Base-by-base conservation (phyloP, 2,329 filamentous ascomycete species). In the Monilinia laxa region DNA sequence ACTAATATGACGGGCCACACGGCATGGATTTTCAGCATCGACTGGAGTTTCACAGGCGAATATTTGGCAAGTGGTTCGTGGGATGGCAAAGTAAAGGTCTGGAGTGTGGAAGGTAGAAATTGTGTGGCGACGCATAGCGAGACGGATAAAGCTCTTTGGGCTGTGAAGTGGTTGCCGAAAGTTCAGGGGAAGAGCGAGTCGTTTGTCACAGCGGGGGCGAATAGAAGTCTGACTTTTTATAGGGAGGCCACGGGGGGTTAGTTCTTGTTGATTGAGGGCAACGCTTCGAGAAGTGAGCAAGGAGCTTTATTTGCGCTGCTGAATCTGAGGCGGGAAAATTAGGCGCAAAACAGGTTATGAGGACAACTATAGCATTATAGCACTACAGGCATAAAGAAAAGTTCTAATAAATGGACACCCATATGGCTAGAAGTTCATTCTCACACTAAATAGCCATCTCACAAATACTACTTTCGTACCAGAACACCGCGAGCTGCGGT, bases 81-180 rank as follows among this genome's bases (percentile, higher is more conserved):
- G 77, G 93, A 98, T 75, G 94, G 95, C 49, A 97, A 96, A 78
- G 92, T 91, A 68, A 97, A 97, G 79, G 91, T 98, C 40, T 99
- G 95, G 95, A 94, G 92, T 40, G 86, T 97, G 68, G 93, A 97
- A 73, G 86, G 88, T 45, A 85, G 87, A 66, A 83, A 84, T 5
- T 98, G 95, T 76, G 95, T 99, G 55, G 93, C 94, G 16, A 99
- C 95, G 12, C 92, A 97, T 76, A 93, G 90, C 67, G 93, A 98
- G 80, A 93, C 91, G 7, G 93, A 94, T 70, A 90, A 91, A 78
- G 85, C 88, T 0, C 76, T 98, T 3, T 97, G 93, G 90, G 86
- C 87, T 65, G 91, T 93, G 38, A 89, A 87, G 74, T 96, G 92
- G 92, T 78, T 96, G 68, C 90, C 90, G 14, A 93, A 90, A 80